Evolutionary conservation across 1,284 basidiomycete species (phyloP).

Genomic region (Pseudomicrostroma phylloplanum): DNA sequence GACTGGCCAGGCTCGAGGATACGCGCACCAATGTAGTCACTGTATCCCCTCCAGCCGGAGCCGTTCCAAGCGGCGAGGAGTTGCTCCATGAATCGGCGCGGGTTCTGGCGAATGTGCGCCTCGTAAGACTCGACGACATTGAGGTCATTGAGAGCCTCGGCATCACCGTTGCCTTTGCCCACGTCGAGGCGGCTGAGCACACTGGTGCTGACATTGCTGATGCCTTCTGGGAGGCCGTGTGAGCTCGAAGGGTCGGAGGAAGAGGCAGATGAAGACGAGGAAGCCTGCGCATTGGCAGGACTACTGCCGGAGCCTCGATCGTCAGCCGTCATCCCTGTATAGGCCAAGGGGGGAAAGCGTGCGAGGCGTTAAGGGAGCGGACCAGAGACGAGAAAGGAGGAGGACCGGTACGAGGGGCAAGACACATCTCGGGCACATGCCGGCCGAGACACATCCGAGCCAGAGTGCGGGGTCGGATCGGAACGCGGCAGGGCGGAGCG

Average conservation of each 20-base stretch:
- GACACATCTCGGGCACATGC: not conserved
- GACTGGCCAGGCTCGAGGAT: slow-evolving; percentile 39
- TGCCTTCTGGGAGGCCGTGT: slow-evolving; percentile 64
- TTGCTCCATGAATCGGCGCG: slow-evolving; percentile 32
- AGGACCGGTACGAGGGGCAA: not conserved
- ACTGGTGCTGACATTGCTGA: slow-evolving; percentile 51
- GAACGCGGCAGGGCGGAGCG: too few species aligned
- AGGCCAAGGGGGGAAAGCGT: too few species aligned
- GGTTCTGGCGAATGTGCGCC: slow-evolving; percentile 41
- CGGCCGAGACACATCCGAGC: too few species aligned
- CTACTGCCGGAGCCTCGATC: too few species aligned
- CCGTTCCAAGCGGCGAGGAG: slow-evolving; percentile 42
- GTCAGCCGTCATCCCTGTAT: too few species aligned
- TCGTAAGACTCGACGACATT: slow-evolving; percentile 44
- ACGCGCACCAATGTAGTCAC: slow-evolving; percentile 41
- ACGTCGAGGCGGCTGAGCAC: not conserved
- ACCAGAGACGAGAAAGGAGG: not conserved
- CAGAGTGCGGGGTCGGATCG: not conserved
- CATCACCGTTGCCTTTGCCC: not conserved
- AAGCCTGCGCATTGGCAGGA: too few species aligned
- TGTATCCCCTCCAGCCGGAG: slow-evolving; percentile 42
- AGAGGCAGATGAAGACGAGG: not conserved
- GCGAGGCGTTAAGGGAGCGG: not conserved
- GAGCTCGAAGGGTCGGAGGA: not conserved
- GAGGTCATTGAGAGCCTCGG: slow-evolving; percentile 18